phyloP scores from a whole-genome alignment of 768 basidiomycete genomes.

The Lentinula detonsa region DNA sequence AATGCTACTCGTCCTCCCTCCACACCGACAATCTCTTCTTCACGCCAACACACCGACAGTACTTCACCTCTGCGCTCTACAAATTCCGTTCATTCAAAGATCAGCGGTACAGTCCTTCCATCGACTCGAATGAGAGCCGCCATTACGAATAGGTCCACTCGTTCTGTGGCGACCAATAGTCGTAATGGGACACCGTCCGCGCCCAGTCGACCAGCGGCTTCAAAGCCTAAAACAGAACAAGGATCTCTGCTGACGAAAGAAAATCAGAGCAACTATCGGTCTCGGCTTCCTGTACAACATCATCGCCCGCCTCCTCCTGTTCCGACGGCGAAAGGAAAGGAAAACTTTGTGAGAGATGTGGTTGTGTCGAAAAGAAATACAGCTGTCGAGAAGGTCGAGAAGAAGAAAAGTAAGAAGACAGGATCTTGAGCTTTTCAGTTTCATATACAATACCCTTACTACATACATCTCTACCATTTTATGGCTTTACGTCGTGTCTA shows the following conservation, averaged over 20 bases:
- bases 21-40: constrained; percentile 8
- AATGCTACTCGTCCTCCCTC: neutral
- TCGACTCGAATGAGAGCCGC: neutral
- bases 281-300: neutral
- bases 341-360: neutral
- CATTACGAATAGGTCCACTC: neutral
- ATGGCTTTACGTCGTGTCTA: too few species aligned
- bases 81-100: neutral
- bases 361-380: neutral
- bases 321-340: neutral
- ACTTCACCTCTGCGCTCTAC: neutral
- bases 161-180: neutral
- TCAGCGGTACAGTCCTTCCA: neutral
- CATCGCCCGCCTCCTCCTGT: neutral
- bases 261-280: neutral
- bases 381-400: neutral
- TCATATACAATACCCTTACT: too few species aligned
- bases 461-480: too few species aligned
- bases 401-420: neutral
- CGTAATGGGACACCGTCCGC: neutral
- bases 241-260: neutral
- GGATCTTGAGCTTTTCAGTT: too few species aligned
- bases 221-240: too few species aligned
- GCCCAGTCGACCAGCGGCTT: too few species aligned
- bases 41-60: constrained; percentile 16